phyloP scores from a whole-genome alignment of 2,329 filamentous ascomycete genomes.

The Aureobasidium sp. region DNA sequence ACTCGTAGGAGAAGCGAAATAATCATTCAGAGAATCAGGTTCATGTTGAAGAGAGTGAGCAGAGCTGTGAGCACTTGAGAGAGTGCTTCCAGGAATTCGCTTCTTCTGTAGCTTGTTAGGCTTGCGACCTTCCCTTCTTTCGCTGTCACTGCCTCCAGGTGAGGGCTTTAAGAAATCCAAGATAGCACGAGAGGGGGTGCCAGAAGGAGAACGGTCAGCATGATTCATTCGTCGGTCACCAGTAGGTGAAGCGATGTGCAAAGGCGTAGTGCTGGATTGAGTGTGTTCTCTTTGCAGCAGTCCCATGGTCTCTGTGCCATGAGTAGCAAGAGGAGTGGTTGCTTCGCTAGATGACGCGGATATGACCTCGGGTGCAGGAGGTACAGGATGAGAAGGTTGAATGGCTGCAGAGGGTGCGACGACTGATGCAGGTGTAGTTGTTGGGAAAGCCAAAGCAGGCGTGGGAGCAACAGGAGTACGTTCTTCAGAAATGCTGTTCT shows the following conservation, averaged over 20 bases:
- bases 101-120: constrained; percentile 93
- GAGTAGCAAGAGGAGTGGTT: constrained; percentile 28
- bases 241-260: constrained; percentile 17
- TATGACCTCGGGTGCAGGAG: constrained; percentile 30
- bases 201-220: constrained; percentile 24
- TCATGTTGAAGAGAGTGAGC: constrained; percentile 54
- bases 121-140: constrained; percentile 56
- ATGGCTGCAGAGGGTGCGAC: background rate
- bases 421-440: constrained; percentile 26
- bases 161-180: constrained; percentile 65
- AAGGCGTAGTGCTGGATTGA: constrained; percentile 17
- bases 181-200: constrained; percentile 35
- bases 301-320: constrained; percentile 26
- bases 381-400: constrained; percentile 20
- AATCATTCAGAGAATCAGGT: constrained; percentile 24
- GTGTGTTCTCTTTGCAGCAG: constrained; percentile 25
- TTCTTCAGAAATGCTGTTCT: constrained; percentile 14
- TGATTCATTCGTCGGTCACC: constrained; percentile 20
- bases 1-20: constrained; percentile 27
- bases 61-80: constrained; percentile 86
- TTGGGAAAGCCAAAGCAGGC: constrained; percentile 24
- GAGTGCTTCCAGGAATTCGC: constrained; percentile 66
- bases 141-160: constrained; percentile 49
- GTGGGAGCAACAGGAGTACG: constrained; percentile 27
- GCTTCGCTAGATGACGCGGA: constrained; percentile 35